Evolutionary conservation across 495 filamentous ascomycete species (phyloP).

Genomic region (Aspergillus homomorphus): DNA sequence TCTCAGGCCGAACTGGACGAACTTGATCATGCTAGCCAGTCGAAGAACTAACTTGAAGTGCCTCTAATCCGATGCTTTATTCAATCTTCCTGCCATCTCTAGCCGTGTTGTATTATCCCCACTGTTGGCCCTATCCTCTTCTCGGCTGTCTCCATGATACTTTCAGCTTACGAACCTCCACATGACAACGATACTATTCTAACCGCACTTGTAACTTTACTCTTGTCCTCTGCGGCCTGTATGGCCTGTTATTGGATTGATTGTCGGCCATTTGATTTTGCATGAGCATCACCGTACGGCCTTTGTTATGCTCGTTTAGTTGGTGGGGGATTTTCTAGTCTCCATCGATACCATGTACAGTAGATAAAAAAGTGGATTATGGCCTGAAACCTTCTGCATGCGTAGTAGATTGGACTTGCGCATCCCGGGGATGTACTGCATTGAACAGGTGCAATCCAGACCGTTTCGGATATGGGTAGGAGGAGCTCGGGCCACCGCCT

Average conservation of each 20-base stretch:
- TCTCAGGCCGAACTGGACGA: slow-evolving; percentile 49
- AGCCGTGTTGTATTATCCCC: slow-evolving; percentile 7
- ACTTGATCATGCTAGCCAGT: slow-evolving; percentile 51
- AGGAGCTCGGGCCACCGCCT: slow-evolving; percentile 41
- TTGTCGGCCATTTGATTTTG: background rate
- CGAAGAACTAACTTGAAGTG: slow-evolving; percentile 28
- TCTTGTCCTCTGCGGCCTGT: slow-evolving; percentile 1
- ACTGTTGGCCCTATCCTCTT: background rate
- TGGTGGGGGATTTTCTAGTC: background rate
- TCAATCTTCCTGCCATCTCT: background rate
- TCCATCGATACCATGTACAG: slow-evolving; percentile 14
- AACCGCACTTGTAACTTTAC: slow-evolving; percentile 3
- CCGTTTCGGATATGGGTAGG: slow-evolving; percentile 7
- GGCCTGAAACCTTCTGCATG: background rate
- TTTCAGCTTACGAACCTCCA: slow-evolving; percentile 6
- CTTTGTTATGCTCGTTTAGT: background rate
- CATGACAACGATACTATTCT: background rate
- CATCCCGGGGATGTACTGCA: background rate
- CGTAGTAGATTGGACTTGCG: background rate
- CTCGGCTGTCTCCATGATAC: background rate
- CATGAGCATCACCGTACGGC: background rate
- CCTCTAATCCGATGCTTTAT: slow-evolving; percentile 1
- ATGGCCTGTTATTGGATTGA: background rate
- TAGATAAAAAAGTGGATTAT: slow-evolving; percentile 9
- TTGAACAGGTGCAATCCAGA: too few relatives aligned